Evolutionary conservation across 345 rosid species (phyloP), one percentile per base, ranked within the genome.

Genomic region (Raphanus raphanistrum): DNA sequence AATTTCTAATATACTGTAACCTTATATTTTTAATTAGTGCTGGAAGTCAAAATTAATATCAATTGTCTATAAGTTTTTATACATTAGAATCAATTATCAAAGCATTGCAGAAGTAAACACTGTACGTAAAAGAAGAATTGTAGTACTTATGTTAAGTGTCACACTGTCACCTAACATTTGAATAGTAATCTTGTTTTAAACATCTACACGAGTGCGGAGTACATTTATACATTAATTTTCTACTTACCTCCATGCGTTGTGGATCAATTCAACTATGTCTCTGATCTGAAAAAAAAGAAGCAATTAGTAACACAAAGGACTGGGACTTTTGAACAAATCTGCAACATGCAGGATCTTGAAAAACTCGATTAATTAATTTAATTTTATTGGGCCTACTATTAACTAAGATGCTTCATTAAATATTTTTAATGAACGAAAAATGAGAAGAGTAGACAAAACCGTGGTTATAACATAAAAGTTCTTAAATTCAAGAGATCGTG

Each of bases 401-500:
- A 63, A 71, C 50, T 29, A 55, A 55, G 27, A 70, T 77, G 66
- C 60, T 27, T 77, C 25, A 45, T 45, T 26, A 58, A 1, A 48
- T 48, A 13, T 60, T 4, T 62, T 32, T 26, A 3, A 4, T 28
- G 10, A n/a, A 38, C 8, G 2, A 38, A 71, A 33, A 5, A 8
- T 15, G 54, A 48, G 54, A 29, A 17, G 16, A 41, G 33, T 32
- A 66, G 68, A 43, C 13, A 59, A 59, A 72, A 54, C 71, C 58
- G 48, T 66, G 68, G 63, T 78, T 33, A 66, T 29, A 33, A 45
- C 73, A 66, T 32, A 59, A 78, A 64, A 59, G 57, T 21, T 45
- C 12, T 78, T 72, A 78, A 72, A 78, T 66, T 72, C 32, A 59
- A 32, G 43, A 66, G 33, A 72, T 71, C 72, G 25, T 66, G 58